A percentile compares a stretch with the other conserved stretches of the same genome.
phyloP scores from a whole-genome alignment of 1,139 yeast species.

The Pichia sp. region DNA sequence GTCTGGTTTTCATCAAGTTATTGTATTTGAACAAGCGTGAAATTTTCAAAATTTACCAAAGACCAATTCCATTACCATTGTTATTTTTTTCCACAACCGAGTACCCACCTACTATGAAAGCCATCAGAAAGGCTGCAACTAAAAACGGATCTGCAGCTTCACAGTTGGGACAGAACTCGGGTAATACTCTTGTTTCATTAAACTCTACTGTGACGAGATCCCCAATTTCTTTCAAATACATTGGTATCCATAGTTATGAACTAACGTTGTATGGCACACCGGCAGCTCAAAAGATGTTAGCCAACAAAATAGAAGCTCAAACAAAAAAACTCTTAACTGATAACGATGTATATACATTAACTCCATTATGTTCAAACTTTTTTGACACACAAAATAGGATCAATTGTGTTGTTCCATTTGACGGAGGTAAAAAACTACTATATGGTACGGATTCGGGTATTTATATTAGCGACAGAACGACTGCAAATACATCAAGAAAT shows the following conservation, averaged over 20 bases:
- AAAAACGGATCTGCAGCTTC: slow-evolving; percentile 27
- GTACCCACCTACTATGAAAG: slow-evolving; percentile 61
- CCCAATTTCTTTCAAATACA: slow-evolving; percentile 41
- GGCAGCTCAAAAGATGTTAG: slow-evolving; percentile 71
- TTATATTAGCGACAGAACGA: slow-evolving; percentile 60
- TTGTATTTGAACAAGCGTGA: slow-evolving; percentile 87
- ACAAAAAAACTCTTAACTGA: slow-evolving; percentile 65
- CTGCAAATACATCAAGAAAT: slow-evolving; percentile 55
- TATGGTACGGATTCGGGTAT: slow-evolving; percentile 93
- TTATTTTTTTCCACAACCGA: slow-evolving; percentile 71
- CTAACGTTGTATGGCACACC: slow-evolving; percentile 60
- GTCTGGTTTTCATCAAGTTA: slow-evolving; percentile 75
- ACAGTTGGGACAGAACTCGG: slow-evolving; percentile 19
- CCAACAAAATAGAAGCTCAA: slow-evolving; percentile 73
- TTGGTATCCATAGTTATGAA: slow-evolving; percentile 61
- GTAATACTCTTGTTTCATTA: slow-evolving; percentile 17
- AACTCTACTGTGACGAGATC: slow-evolving; percentile 25
- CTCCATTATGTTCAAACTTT: slow-evolving; percentile 65
- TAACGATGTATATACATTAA: slow-evolving; percentile 74
- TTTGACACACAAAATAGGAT: slow-evolving; percentile 70
- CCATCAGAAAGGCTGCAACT: slow-evolving; percentile 37
- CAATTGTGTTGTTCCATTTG: slow-evolving; percentile 90
- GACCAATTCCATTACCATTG: slow-evolving; percentile 87
- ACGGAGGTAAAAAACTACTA: slow-evolving; percentile 84
- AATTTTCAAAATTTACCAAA: slow-evolving; percentile 82